A percentile compares a stretch with the other conserved stretches of the same genome.
phyloP scores from a whole-genome alignment of 2,329 filamentous ascomycete genomes.

The Hortaea werneckii region DNA sequence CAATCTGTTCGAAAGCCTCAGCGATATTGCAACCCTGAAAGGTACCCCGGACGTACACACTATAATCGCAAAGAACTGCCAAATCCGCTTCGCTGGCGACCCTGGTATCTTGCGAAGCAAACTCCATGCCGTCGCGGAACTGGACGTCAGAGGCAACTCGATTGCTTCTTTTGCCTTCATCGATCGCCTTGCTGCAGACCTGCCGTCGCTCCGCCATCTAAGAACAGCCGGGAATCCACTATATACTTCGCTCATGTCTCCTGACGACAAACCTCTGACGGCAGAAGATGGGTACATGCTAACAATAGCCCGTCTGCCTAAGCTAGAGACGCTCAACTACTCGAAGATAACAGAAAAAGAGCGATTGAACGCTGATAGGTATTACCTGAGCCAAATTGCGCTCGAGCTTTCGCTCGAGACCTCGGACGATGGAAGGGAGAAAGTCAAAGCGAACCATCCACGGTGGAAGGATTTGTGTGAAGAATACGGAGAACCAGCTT shows the following conservation, averaged over 20 bases:
- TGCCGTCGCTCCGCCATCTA: constrained; percentile 65
- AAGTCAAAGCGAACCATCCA: constrained; percentile 51
- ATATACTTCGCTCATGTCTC: constrained; percentile 47
- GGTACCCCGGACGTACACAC: neutral
- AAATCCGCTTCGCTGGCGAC: neutral
- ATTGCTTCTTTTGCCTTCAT: constrained; percentile 60
- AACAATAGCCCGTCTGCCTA: constrained; percentile 62
- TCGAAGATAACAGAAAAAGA: constrained; percentile 59
- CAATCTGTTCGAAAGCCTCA: constrained; percentile 59
- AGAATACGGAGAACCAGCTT: constrained; percentile 60
- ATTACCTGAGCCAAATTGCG: constrained; percentile 78
- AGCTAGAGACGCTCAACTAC: constrained; percentile 63
- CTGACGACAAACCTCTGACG: constrained; percentile 35
- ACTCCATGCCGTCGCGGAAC: constrained; percentile 11
- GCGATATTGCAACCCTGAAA: constrained; percentile 31
- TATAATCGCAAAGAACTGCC: neutral
- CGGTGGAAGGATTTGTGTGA: constrained; percentile 65
- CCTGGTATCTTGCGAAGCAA: constrained; percentile 8
- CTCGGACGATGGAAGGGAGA: constrained; percentile 38
- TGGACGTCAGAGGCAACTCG: constrained; percentile 38
- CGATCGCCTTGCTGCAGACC: constrained; percentile 53
- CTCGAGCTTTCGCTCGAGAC: constrained; percentile 58
- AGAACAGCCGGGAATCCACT: constrained; percentile 81
- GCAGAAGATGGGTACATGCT: constrained; percentile 84
- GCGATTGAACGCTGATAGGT: constrained; percentile 79